Evolutionary conservation across 2,329 filamentous ascomycete genomes (phyloP).

Genomic region (Ascochyta viciae-villosae): DNA sequence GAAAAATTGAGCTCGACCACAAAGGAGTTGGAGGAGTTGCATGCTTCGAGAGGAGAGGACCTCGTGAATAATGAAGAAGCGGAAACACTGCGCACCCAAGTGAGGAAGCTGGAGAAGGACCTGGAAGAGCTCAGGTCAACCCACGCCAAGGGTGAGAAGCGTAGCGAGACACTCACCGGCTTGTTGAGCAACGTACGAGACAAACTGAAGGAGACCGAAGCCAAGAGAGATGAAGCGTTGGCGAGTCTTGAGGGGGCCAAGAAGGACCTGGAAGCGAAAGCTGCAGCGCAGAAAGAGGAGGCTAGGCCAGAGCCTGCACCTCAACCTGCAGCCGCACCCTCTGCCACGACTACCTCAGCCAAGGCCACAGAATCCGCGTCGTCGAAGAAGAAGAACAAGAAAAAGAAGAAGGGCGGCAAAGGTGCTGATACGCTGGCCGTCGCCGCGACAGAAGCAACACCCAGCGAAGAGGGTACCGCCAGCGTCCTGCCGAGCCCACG

Average conservation of each 20-base stretch:
- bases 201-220: slow-evolving; percentile 62
- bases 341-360: slow-evolving; percentile 17
- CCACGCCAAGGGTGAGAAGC: slow-evolving; percentile 57
- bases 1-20: slow-evolving; percentile 48
- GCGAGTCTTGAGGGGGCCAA: slow-evolving; percentile 49
- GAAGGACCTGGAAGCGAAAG: slow-evolving; percentile 35
- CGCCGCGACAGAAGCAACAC: slow-evolving; percentile 42
- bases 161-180: slow-evolving; percentile 61
- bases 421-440: slow-evolving; percentile 26
- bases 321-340: slow-evolving; percentile 26
- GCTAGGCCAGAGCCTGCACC: slow-evolving; percentile 18
- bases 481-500: slow-evolving; percentile 44
- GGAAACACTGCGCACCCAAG: slow-evolving; percentile 36
- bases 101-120: slow-evolving; percentile 42
- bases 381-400: slow-evolving; percentile 78
- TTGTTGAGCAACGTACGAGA: slow-evolving; percentile 62
- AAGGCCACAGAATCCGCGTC: slow-evolving; percentile 45
- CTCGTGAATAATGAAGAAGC: slow-evolving; percentile 39
- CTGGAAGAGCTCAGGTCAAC: slow-evolving; percentile 39
- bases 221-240: slow-evolving; percentile 55
- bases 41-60: slow-evolving; percentile 40
- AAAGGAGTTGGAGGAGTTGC: slow-evolving; percentile 58
- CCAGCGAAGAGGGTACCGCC: slow-evolving; percentile 48
- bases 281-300: slow-evolving; percentile 20
- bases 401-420: slow-evolving; percentile 79